Evolutionary conservation across 2,329 filamentous ascomycete genomes (phyloP).

Genomic region (Ilyonectria destructans): DNA sequence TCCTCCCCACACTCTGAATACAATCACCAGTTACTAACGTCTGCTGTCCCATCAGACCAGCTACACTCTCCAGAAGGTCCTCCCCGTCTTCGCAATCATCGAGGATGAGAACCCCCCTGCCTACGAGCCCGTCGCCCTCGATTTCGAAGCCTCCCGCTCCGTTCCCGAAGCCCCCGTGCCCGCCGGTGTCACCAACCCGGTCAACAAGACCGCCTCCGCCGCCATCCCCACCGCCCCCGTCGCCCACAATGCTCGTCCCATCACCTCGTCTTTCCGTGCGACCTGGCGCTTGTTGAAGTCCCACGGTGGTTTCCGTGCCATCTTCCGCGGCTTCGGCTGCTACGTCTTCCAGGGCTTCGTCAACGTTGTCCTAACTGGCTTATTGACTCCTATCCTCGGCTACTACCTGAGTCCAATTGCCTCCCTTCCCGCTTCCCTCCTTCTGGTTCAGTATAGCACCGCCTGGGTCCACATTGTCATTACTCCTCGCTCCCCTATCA

Average conservation of each 20-base stretch:
- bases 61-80: slow-evolving; percentile 68
- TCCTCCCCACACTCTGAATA: slow-evolving; percentile 9
- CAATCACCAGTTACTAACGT: not conserved
- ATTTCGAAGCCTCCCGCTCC: slow-evolving; percentile 56
- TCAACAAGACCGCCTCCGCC: slow-evolving; percentile 54
- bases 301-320: slow-evolving; percentile 75
- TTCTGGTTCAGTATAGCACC: slow-evolving; percentile 79
- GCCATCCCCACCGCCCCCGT: slow-evolving; percentile 34
- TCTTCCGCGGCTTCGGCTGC: slow-evolving; percentile 79
- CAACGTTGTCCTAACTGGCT: slow-evolving; percentile 57
- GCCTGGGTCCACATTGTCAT: slow-evolving; percentile 92
- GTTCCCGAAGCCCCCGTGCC: slow-evolving; percentile 49
- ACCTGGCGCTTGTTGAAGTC: slow-evolving; percentile 71
- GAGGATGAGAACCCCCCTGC: slow-evolving; percentile 72
- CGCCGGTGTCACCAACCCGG: slow-evolving; percentile 46
- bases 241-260: slow-evolving; percentile 38
- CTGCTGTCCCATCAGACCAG: slow-evolving; percentile 54
- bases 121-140: slow-evolving; percentile 68
- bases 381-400: slow-evolving; percentile 64
- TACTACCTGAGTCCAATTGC: slow-evolving; percentile 59
- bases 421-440: slow-evolving; percentile 65
- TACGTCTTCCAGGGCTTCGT: slow-evolving; percentile 58
- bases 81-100: slow-evolving; percentile 70
- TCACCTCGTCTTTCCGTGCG: slow-evolving; percentile 68
- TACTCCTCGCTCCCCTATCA: slow-evolving; percentile 74